Percentiles rank a stretch among this genome's conserved stretches.
Evolutionary conservation across 805 yeast species (phyloP).

Genomic region (Blastobotrys peoriensis): DNA sequence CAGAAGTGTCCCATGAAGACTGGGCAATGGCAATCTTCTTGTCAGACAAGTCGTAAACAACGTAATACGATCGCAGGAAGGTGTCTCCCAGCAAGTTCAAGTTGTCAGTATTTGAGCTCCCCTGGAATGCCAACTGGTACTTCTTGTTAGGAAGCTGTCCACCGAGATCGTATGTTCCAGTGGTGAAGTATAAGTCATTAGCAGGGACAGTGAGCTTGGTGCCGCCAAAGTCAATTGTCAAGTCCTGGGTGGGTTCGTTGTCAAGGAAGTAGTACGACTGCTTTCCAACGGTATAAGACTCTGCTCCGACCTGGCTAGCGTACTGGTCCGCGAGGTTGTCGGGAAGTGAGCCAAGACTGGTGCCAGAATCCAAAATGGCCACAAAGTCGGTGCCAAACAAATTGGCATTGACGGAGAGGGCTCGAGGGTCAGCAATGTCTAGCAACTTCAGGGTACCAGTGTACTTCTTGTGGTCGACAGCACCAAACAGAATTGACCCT

Average conservation of each 20-base stretch:
- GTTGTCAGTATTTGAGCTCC: conserved; percentile 16
- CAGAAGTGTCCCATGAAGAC: conserved; percentile 24
- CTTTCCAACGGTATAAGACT: conserved; percentile 18
- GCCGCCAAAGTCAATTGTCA: conserved; percentile 7
- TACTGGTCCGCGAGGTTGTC: conserved; percentile 21
- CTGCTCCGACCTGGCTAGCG: conserved; percentile 30
- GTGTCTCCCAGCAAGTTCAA: conserved; percentile 39
- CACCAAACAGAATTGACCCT: conserved; percentile 40
- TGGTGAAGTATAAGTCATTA: conserved; percentile 18
- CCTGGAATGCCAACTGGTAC: conserved; percentile 14
- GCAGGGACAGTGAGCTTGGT: conserved; percentile 21
- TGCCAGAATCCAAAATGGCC: conserved; percentile 47
- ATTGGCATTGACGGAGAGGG: conserved; percentile 17
- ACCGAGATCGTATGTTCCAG: conserved; percentile 6
- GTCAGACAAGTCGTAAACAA: conserved; percentile 59
- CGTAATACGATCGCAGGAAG: conserved; percentile 53
- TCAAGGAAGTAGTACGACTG: conserved; percentile 1
- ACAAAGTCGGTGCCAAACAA: conserved; percentile 25
- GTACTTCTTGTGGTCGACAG: conserved; percentile 38
- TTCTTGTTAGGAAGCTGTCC: conserved; percentile 4
- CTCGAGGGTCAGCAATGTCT: conserved; percentile 33
- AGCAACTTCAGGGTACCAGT: conserved; percentile 36
- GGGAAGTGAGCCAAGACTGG: conserved; percentile 45
- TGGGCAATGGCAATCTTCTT: conserved; percentile 53
- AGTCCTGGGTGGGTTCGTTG: background rate